These are phyloP conservation scores for Asterella californica DNA, from an alignment of 225 moss, liverwort and hornwort genomes.

Conservation along the genomic window DNA sequence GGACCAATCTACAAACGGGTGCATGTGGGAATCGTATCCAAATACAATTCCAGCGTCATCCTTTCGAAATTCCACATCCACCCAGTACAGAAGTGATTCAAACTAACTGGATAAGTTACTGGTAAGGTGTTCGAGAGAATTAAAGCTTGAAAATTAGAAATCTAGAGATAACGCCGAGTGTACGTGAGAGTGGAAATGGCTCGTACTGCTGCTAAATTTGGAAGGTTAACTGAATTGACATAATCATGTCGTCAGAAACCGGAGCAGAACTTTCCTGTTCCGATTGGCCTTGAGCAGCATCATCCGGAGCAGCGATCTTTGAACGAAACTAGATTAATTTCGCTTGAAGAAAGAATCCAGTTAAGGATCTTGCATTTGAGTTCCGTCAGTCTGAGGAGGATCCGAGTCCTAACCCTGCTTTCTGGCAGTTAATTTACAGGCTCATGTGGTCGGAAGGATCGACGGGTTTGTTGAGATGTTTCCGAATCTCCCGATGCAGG, in stretches of 20 bases:
- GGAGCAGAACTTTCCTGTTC: background rate
- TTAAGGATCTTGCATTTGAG: background rate
- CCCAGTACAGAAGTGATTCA: too few species aligned
- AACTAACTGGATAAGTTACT: too few species aligned
- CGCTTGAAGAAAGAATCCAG: background rate
- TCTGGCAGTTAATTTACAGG: slow-evolving; percentile 2
- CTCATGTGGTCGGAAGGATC: slow-evolving; percentile 33
- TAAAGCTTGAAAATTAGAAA: too few species aligned
- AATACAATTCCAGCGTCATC: too few species aligned
- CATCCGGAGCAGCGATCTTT: background rate
- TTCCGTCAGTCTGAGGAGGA: background rate
- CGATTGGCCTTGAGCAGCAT: background rate
- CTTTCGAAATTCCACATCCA: too few species aligned
- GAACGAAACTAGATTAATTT: background rate
- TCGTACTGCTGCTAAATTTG: background rate
- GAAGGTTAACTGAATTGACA: background rate
- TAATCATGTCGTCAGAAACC: background rate
- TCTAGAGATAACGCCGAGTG: background rate
- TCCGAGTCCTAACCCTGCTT: background rate
- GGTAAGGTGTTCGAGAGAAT: too few species aligned
- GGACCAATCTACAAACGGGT: too few species aligned
- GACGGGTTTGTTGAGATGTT: slow-evolving; percentile 27
- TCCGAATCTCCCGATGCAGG: slow-evolving; percentile 41
- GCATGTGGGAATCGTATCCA: too few species aligned
- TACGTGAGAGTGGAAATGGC: background rate